Conservation (phyloP, 2,329 filamentous ascomycete species). For the Pezicula radicicola region DNA sequence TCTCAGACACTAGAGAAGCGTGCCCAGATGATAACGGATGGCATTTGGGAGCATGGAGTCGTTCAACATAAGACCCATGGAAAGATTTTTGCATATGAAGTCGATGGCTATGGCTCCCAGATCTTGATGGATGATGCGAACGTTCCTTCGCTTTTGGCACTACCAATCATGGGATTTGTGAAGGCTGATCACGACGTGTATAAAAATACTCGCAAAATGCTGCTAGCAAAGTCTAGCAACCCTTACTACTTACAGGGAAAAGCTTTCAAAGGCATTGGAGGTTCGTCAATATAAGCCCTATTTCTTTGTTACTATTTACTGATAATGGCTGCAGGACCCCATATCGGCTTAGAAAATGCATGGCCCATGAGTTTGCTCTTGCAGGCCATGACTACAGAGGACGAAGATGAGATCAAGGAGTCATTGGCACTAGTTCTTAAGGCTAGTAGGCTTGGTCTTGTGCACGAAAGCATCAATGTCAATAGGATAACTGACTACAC, state of each 20-base stretch:
- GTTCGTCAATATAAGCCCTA: conserved; percentile 39
- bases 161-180: conserved; percentile 78
- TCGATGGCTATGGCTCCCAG: conserved; percentile 79
- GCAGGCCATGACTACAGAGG: conserved; percentile 83
- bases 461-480: conserved; percentile 93
- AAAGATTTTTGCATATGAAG: conserved; percentile 80
- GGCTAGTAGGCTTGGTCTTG: conserved; percentile 71
- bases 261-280: conserved; percentile 85
- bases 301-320: conserved; percentile 1
- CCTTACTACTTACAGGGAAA: conserved; percentile 82
- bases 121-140: conserved; percentile 92
- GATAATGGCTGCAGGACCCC: conserved; percentile 42
- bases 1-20: conserved; percentile 55
- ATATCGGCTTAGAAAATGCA: conserved; percentile 81
- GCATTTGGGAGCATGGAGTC: conserved; percentile 82
- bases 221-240: conserved; percentile 47
- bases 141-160: conserved; percentile 73
- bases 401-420: conserved; percentile 76
- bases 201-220: conserved; percentile 80
- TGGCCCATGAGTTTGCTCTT: conserved; percentile 97
- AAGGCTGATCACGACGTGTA: conserved; percentile 66
- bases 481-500: conserved; percentile 69
- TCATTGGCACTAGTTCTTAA: conserved; percentile 73
- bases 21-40: conserved; percentile 64
- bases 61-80: conserved; percentile 73